Conservation (phyloP, 805 yeast species). For the Candida sphagnicola region DNA sequence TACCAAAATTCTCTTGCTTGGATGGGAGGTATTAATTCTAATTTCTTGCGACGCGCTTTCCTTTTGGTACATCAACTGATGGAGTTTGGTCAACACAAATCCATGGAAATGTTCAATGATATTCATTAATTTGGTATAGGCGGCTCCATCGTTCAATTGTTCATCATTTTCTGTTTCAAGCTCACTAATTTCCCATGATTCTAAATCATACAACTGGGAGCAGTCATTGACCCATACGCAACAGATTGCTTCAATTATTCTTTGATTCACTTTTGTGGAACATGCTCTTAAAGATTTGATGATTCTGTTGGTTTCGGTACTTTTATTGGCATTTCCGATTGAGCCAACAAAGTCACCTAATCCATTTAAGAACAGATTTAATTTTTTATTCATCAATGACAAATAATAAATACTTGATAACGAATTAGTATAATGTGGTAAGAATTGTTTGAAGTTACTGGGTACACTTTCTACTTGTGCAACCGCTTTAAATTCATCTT, state of each 20-base stretch:
- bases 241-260: constrained; percentile 37
- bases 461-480: constrained; percentile 37
- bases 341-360: constrained; percentile 28
- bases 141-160: constrained; percentile 14
- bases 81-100: constrained; percentile 28
- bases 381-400: constrained; percentile 20
- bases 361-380: constrained; percentile 25
- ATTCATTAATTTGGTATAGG: constrained; percentile 31
- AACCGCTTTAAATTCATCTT: constrained; percentile 12
- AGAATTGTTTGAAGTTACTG: constrained; percentile 27
- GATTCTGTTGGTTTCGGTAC: constrained; percentile 33
- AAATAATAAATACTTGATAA: constrained; percentile 37
- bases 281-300: constrained; percentile 31
- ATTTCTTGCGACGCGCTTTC: constrained; percentile 16
- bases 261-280: constrained; percentile 31
- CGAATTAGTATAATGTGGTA: constrained; percentile 39
- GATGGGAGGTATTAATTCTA: constrained; percentile 32
- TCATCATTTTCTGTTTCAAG: constrained; percentile 13
- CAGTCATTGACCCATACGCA: constrained; percentile 45
- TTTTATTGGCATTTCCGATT: constrained; percentile 30
- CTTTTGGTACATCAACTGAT: constrained; percentile 20
- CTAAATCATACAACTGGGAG: constrained; percentile 41
- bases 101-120: constrained; percentile 34
- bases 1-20: constrained; percentile 36
- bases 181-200: constrained; percentile 41